Percentiles rank a stretch among this genome's conserved stretches.
Evolutionary conservation across 2,329 filamentous ascomycete species (phyloP).

Genomic region (Moelleriella libera): DNA sequence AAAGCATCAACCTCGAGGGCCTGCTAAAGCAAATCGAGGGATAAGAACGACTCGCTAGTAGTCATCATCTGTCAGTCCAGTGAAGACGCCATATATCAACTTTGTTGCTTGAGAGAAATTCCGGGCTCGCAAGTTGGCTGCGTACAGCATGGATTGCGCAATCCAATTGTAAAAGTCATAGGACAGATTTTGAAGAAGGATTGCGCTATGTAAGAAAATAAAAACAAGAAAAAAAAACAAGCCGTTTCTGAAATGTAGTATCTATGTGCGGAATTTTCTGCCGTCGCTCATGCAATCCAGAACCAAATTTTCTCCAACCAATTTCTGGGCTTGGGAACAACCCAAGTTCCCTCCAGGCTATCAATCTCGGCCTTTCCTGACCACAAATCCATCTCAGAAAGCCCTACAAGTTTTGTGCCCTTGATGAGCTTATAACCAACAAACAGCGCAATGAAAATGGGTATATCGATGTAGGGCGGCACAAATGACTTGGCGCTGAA

Average conservation of each 20-base stretch:
- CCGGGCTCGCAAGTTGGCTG: no score
- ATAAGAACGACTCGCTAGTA: conserved; percentile 12
- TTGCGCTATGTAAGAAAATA: no score
- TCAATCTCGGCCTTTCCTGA: conserved; percentile 25
- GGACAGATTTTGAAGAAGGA: no score
- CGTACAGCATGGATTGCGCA: no score
- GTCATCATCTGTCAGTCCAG: no score
- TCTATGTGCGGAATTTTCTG: neutral
- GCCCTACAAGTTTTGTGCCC: conserved; percentile 32
- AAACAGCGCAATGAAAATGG: conserved; percentile 50
- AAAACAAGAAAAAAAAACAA: no score
- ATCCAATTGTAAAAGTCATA: no score
- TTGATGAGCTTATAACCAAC: conserved; percentile 51
- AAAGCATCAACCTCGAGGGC: conserved; percentile 89
- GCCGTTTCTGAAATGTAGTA: neutral
- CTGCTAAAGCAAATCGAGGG: conserved; percentile 54
- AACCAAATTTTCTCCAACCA: conserved; percentile 24
- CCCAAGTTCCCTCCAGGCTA: conserved; percentile 21
- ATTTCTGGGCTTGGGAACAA: conserved; percentile 18
- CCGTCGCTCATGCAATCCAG: conserved; percentile 19
- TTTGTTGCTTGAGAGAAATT: no score
- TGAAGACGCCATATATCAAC: no score
- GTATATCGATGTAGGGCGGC: conserved; percentile 56
- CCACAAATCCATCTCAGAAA: conserved; percentile 25
- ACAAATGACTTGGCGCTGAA: conserved; percentile 39